Evolutionary conservation across 306 rosid genomes (phyloP), one percentile per base, ranked within the genome.

Genomic region (Cucumis melo): DNA sequence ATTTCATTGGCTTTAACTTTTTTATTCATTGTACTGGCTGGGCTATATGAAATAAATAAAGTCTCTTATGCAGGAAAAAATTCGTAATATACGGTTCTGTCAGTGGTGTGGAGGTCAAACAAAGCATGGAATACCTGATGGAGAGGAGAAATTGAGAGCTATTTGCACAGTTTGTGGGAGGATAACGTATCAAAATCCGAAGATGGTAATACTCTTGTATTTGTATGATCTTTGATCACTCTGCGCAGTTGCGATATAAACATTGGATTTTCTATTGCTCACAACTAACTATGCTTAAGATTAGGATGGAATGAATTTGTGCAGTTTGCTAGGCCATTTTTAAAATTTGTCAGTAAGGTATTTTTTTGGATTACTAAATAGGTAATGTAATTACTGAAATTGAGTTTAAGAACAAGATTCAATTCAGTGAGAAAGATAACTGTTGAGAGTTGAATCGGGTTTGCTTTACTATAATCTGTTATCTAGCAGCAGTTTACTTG

Each of bases 131-230:
- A 77, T 89, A 78, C 96, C 98, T 16, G 88, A 87, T 0, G 96
- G 94, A 54, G 96, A 92, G 84, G 94, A 90, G 84, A 91, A 77
- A 58, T 67, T 88, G 76, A 84, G 97, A 87, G 91, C 94, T 34
- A 88, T 91, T 78, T 93, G 96, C 78, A 93, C 97, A 7, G 73
- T 85, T 84, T 93, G 98, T 79, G 94, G 83, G 63, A 91, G 74
- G 81, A 87, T 93, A 82, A 77, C 93, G 36, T 93, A 93, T 83
- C 91, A 90, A 83, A 93, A 93, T 84, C 98, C 98, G 10, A 93
- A 93, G 82, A 91, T 93, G 98, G 98, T 91, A 79, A 78, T n/a
- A 17, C 29, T 84, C 48, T 60, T 48, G 83, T 19, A 53, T 82
- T 16, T 88, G 79, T 76, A 84, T 23, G 23, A 67, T 67, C 34